Evolutionary conservation across 1,284 basidiomycete species (phyloP), one percentile per base, ranked within the genome.

Genomic region (Apiotrichum veenhuisii): DNA sequence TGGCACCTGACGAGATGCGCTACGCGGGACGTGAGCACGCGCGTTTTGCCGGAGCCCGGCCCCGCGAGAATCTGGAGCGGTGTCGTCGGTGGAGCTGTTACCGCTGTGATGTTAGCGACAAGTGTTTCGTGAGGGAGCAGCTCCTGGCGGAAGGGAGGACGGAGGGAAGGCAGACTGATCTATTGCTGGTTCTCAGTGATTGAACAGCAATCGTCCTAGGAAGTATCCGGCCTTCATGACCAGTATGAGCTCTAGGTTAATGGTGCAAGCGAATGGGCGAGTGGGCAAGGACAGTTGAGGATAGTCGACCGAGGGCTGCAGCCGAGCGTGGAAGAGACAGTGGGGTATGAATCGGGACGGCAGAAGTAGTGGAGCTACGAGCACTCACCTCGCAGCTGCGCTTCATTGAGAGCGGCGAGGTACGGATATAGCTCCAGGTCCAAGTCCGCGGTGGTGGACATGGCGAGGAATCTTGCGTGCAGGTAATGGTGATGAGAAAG

Each of bases 41-140:
- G 68, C 0, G 78, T 79, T 65, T 81, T 82, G 33, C 89, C 89
- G 66, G 87, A 89, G 9, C 89, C 89, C 5, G 90, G 90, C 5
- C 89, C 89, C 23, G 89, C 90, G 2, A 92, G 79, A 49, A 93
- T 90, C 71, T 92, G 89, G 0, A 91, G 78, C 0, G 89, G 86
- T 20, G 81, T 76, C 15, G 78, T 64, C 2, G 86, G 84, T 3
- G 82, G 76, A 67, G 86, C 84, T 51, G 81, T 79, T 15, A 90
- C 88, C 53, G 89, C 89, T 88, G 63, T 10, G 36, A 2, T 11
- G 10, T 9, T 41, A 38, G 37, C 18, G n/a, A n/a, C n/a, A n/a
- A n/a, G n/a, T n/a, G n/a, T n/a, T n/a, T n/a, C n/a, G 25, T 34
- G 30, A 17, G 18, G 30, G 1, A 20, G 8, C 5, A 10, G 27